phyloP scores from a whole-genome alignment of 169 alveolate species.

The Plasmodium billcollinsi region DNA sequence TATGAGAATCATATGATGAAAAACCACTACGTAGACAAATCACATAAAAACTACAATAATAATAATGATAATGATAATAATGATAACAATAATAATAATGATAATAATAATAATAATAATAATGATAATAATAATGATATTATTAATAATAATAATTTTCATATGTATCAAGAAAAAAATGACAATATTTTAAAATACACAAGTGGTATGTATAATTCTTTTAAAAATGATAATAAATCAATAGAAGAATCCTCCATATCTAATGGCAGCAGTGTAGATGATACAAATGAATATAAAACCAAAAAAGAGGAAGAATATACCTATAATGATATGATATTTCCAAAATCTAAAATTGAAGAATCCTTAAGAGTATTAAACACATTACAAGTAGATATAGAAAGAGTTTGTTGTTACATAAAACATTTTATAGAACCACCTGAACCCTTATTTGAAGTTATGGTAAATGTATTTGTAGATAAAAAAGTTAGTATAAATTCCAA shows the following conservation, averaged over 20 bases:
- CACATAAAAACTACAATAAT: background rate
- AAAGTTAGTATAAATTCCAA: constrained; percentile 40
- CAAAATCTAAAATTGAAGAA: constrained; percentile 46
- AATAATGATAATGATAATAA: background rate
- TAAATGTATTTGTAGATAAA: constrained; percentile 38
- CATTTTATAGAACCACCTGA: constrained; percentile 77
- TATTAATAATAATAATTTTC: constrained; percentile 4
- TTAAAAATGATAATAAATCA: constrained; percentile 8
- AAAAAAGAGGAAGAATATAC: background rate
- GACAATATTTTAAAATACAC: background rate
- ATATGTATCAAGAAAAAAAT: background rate
- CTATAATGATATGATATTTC: constrained; percentile 37
- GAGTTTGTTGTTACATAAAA: constrained; percentile 75
- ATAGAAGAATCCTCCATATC: constrained; percentile 33
- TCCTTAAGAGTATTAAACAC: constrained; percentile 67
- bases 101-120: background rate
- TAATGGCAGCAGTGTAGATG: background rate
- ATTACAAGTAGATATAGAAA: constrained; percentile 71
- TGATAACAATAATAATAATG: background rate
- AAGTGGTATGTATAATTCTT: background rate
- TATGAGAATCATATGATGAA: background rate
- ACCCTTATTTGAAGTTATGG: constrained; percentile 42
- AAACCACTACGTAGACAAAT: background rate
- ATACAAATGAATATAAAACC: constrained; percentile 5
- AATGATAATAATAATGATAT: background rate